A percentile compares a stretch with the other conserved stretches of the same genome.
These are phyloP conservation scores for Vicia villosa DNA, from an alignment of 306 rosid genomes.

Conservation along the genomic window DNA sequence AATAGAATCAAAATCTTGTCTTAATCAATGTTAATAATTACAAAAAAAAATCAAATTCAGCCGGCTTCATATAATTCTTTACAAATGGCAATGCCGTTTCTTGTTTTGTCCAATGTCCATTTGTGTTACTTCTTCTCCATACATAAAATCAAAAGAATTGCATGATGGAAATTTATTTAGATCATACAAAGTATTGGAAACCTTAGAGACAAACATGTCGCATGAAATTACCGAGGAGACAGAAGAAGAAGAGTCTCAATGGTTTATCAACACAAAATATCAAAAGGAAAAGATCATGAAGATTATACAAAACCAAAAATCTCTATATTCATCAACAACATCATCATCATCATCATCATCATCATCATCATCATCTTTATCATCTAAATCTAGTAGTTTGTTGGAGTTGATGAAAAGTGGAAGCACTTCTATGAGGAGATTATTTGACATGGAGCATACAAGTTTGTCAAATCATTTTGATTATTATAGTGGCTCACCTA, in stretches of 20 bases:
- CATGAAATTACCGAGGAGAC: conserved; percentile 60
- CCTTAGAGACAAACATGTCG: conserved; percentile 36
- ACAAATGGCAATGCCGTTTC: conserved; percentile 28
- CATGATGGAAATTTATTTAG: conserved; percentile 8
- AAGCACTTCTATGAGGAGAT: conserved; percentile 73
- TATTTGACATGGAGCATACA: conserved; percentile 86
- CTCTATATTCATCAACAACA: conserved; percentile 40
- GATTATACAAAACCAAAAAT: conserved; percentile 66
- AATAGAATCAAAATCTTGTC: conserved; percentile 33
- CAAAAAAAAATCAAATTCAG: conserved; percentile 32
- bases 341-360: too few species aligned
- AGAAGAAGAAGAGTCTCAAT: conserved; percentile 53
- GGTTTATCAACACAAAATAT: conserved; percentile 49
- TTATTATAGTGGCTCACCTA: conserved; percentile 67
- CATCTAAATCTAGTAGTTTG: conserved; percentile 53
- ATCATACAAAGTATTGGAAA: neutral
- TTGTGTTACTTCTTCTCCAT: conserved; percentile 32
- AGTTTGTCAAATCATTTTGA: conserved; percentile 63
- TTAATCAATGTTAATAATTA: conserved; percentile 15
- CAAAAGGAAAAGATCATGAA: conserved; percentile 55
- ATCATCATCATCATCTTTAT: conserved; percentile 36
- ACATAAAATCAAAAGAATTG: neutral
- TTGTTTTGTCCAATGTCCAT: conserved; percentile 39
- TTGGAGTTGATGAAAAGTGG: conserved; percentile 75
- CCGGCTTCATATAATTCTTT: conserved; percentile 54